Percentiles rank a stretch among this genome's conserved stretches.
Conservation (phyloP, 225 moss, liverwort and hornwort genomes). For the Anthoceros angustus region DNA sequence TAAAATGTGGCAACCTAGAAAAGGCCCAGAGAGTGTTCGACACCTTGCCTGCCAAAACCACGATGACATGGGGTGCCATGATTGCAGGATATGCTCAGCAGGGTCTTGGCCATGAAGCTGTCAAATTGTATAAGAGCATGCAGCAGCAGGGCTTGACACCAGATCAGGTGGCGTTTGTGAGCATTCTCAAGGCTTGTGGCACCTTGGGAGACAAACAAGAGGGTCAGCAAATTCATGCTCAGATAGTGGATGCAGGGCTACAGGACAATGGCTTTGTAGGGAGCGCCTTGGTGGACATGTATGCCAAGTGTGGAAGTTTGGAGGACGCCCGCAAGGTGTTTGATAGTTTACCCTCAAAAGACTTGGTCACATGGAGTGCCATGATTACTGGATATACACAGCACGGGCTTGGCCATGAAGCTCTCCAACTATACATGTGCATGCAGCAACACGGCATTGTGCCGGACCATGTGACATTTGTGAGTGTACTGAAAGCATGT, state of each 20-base stretch:
- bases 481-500: background rate
- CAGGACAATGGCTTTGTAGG: background rate
- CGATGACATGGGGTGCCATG: background rate
- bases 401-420: background rate
- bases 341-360: background rate
- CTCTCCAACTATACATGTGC: background rate
- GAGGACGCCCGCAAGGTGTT: background rate
- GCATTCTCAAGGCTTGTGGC: background rate
- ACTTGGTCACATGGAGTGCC: constrained; percentile 1
- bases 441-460: background rate
- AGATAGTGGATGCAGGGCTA: background rate
- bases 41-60: background rate
- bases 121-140: background rate
- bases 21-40: background rate
- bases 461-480: background rate
- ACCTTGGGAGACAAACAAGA: background rate
- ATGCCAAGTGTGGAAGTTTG: background rate
- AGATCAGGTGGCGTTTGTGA: background rate
- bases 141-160: background rate
- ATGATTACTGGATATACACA: background rate
- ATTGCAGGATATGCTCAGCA: background rate
- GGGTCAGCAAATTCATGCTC: background rate
- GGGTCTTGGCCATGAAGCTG: background rate
- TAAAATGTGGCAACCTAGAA: background rate
- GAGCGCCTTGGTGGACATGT: background rate